Evolutionary conservation across 768 basidiomycete genomes (phyloP), one percentile per base, ranked within the genome.

Genomic region (Hemileccinum rubropunctum): DNA sequence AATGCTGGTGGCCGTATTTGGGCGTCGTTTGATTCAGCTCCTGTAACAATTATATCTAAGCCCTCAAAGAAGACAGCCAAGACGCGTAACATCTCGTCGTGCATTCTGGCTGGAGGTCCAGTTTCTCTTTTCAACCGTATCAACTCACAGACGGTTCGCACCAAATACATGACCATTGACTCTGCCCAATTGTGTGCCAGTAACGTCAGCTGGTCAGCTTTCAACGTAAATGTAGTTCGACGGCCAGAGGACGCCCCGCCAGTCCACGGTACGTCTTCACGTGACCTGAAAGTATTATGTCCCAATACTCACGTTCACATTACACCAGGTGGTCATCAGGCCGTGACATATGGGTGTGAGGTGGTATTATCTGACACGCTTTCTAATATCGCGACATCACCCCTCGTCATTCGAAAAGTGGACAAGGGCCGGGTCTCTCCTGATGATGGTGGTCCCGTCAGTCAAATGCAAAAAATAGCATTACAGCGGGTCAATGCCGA

Each of bases 51-150:
- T 71, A 94, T 98, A 62, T 95, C 94, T 62, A 97, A 97, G 69
- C 94, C 94, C 30, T 94, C 92, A 52, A 95, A 95, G 80, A 95
- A 94, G 77, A 95, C 92, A 10, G 91, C 91, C 50, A 95, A 95
- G 74, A 93, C 93, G 60, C 86, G 93, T 73, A 86, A 90, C 74
- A 88, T 88, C 64, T 87, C 85, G 38, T 91, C 86, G 18, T 95
- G 92, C 73, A 92, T 97, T 67, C 79, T 92, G 47, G 87, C 86
- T 26, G 88, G 89, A 42, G 88, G 91, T 18, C 88, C 91, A 32
- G 90, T 98, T 44, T 91, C 91, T 46, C 80, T 98, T 41, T 95
- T 94, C 79, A 93, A 94, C 68, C 87, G 94, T 62, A 92, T 98
- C 78, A 94, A 95, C 71, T 91, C 90, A 13, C 94, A 98, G 72